A percentile compares a stretch with the other conserved stretches of the same genome.
Evolutionary conservation across 2,329 filamentous ascomycete species (phyloP).

Genomic region (Hymenoscyphus scutula): DNA sequence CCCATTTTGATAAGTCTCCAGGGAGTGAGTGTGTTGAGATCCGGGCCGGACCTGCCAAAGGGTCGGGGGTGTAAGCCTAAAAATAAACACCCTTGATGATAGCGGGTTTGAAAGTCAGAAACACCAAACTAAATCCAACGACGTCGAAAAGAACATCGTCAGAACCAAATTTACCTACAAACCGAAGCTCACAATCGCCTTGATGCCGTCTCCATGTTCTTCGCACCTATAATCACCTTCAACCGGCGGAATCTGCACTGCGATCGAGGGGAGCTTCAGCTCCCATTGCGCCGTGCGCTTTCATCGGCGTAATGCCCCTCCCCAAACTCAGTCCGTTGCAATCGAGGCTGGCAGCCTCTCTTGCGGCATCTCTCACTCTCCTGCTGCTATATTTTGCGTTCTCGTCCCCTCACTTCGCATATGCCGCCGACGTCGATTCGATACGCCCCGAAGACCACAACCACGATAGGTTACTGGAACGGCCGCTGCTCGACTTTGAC

Average conservation of each 20-base stretch:
- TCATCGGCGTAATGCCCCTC: slow-evolving; percentile 34
- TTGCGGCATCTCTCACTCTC: slow-evolving; percentile 59
- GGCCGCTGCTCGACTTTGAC: slow-evolving; percentile 33
- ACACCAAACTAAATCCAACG: slow-evolving; percentile 11
- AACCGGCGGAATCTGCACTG: slow-evolving; percentile 4
- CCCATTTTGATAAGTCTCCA: neutral
- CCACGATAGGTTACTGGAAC: slow-evolving; percentile 43
- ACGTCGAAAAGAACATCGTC: slow-evolving; percentile 4
- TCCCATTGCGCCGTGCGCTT: slow-evolving; percentile 22
- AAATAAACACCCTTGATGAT: slow-evolving; percentile 8
- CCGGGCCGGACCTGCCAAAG: neutral
- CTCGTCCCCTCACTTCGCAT: slow-evolving; percentile 57
- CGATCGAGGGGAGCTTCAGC: slow-evolving; percentile 10
- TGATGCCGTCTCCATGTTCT: slow-evolving; percentile 12
- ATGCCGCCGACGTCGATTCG: slow-evolving; percentile 56
- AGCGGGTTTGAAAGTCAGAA: slow-evolving; percentile 11
- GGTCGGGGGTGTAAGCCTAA: slow-evolving; percentile 12
- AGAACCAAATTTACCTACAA: slow-evolving; percentile 2
- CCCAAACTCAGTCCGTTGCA: slow-evolving; percentile 63
- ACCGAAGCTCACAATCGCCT: slow-evolving; percentile 1
- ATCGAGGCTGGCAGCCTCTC: slow-evolving; percentile 67
- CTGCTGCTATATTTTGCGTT: slow-evolving; percentile 60
- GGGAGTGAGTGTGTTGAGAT: neutral
- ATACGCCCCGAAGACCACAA: slow-evolving; percentile 46
- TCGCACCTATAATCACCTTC: neutral